These are phyloP conservation scores for Skeletonema potamos DNA, from an alignment of 108 stramenopile genomes.

Conservation along the genomic window DNA sequence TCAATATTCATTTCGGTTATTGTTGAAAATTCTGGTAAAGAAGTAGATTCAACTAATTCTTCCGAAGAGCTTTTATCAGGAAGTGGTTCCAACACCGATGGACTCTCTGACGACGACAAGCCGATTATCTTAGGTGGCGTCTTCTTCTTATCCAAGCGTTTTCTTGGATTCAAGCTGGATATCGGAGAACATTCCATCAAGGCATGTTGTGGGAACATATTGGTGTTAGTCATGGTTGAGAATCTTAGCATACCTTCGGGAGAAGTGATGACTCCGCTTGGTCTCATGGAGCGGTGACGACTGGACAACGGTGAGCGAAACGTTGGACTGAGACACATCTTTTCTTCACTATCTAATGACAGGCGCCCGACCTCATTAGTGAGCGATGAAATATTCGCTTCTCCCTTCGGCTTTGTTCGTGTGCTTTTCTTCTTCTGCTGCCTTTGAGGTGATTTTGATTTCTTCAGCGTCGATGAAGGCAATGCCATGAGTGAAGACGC, in stretches of 20 bases:
- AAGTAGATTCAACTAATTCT: not conserved
- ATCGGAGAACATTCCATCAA: not conserved
- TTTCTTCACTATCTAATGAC: conserved; percentile 88
- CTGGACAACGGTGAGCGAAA: conserved; percentile 68
- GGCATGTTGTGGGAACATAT: not conserved
- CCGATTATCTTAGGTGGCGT: conserved; percentile 10
- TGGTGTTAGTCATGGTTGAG: conserved; percentile 18
- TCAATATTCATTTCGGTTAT: not conserved
- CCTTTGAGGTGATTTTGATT: conserved; percentile 4
- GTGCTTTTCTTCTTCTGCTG: not conserved
- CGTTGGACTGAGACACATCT: conserved; percentile 74
- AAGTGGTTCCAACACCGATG: not conserved
- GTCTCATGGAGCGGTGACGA: conserved; percentile 5
- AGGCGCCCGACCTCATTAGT: conserved; percentile 94
- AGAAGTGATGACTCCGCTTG: not conserved
- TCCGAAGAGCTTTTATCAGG: not conserved
- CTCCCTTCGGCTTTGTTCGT: conserved; percentile 13
- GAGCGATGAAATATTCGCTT: conserved; percentile 17
- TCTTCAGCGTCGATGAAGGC: conserved; percentile 16
- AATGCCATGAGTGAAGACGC: conserved; percentile 31
- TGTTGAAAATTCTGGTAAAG: not conserved
- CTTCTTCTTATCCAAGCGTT: conserved; percentile 26
- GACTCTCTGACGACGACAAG: not conserved
- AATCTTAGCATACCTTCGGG: conserved; percentile 1
- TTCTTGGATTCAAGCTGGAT: not conserved